A percentile compares a stretch with the other conserved stretches of the same genome.
phyloP scores from a whole-genome alignment of 768 basidiomycete genomes.

The Pleurotus tuoliensis region DNA sequence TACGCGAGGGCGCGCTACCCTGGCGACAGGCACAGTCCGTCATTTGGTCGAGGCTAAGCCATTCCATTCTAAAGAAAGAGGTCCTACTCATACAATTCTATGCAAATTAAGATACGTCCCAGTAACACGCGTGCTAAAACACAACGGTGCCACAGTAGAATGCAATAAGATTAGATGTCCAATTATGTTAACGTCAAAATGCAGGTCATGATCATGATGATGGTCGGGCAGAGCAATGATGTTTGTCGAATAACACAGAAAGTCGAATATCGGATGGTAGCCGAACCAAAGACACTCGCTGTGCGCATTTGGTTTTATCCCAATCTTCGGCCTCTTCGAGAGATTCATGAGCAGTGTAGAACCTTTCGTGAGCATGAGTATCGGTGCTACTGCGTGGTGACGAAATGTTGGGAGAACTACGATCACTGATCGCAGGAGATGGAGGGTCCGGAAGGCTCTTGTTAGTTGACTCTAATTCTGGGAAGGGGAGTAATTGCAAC shows the following conservation, averaged over 20 bases:
- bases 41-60: not conserved
- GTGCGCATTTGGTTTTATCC: conserved; percentile 81
- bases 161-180: not conserved
- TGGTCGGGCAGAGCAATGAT: conserved; percentile 9
- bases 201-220: not conserved
- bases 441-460: not conserved
- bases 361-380: conserved; percentile 19
- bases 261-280: conserved; percentile 53
- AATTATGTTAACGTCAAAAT: conserved; percentile 1
- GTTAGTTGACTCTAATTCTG: conserved; percentile 18
- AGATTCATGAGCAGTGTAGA: conserved; percentile 41
- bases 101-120: not conserved
- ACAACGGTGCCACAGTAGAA: not conserved
- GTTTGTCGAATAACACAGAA: conserved; percentile 24
- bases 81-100: not conserved
- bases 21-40: conserved; percentile 2
- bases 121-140: not conserved
- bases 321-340: conserved; percentile 82
- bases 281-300: conserved; percentile 78
- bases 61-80: not conserved
- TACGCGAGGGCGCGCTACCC: not conserved
- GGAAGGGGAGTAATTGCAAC: conserved; percentile 24
- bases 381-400: conserved; percentile 9
- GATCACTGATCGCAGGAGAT: conserved; percentile 1
- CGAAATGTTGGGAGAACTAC: conserved; percentile 1